Evolutionary conservation across 2,329 filamentous ascomycete genomes (phyloP), one percentile per base, ranked within the genome.

Genomic region (Alternaria brassicae): DNA sequence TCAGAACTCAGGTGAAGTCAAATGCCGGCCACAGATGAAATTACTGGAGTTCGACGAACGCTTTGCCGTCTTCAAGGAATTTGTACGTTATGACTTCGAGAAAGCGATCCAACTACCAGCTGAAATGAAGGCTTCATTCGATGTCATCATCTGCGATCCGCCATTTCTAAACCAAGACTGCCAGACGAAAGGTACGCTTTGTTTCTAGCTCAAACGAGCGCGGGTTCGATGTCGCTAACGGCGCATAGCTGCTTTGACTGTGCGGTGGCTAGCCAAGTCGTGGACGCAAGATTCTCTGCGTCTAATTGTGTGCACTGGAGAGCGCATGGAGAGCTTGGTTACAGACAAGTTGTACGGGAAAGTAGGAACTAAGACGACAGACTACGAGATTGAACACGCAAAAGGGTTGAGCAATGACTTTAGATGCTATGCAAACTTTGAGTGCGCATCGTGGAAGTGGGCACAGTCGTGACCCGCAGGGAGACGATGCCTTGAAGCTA

Each of bases 121-220:
- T 12, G 76, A 84, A 32, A 76, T 93, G 34, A 91, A 89, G 71
- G 86, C 85, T 19, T 81, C 78, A 19, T 85, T 89, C 45, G 89
- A 92, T 76, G 84, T 87, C 53, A 84, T 94, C 60, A 89, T 93
- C 54, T 86, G 85, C 67, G 91, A 95, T 72, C 91, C 91, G 8
- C 91, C 91, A 0, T 94, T 94, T 74, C 81, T 94, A 34, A 92
- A 87, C 74, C 85, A 90, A 62, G 90, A 94, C 71, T 94, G 91
- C 73, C 90, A 94, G 75, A 92, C 90, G 0, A 93, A 92, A 81
- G 82, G 89, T 90, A 68, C 13, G 15, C 53, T 25, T 2, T 44
- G 23, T 2, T 17, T 12, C 21, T n/a, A 13, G n/a, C n/a, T 12
- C 12, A 13, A 17, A 41, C 21, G 12, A 25, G 13, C 4, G 13